Evolutionary conservation across 1,284 basidiomycete genomes (phyloP), one percentile per base, ranked within the genome.

Genomic region (Sutorius eximius): DNA sequence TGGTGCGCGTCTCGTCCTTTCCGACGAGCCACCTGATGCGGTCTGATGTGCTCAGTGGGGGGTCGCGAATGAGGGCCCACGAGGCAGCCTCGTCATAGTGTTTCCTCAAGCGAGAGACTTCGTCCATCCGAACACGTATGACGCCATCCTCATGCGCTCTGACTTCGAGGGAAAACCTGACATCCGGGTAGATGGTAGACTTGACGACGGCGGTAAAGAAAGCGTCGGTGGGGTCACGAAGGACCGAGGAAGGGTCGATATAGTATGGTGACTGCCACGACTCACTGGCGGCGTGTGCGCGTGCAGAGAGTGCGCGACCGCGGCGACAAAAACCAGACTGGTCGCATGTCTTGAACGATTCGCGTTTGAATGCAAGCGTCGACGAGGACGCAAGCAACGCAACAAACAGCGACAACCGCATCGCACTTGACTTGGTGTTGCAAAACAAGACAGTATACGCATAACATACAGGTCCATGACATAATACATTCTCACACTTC

Each of bases 301-400:
- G 82, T 11, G 80, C 75, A 52, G 91, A 83, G 48, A 97, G 82
- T 0, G 87, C 87, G 45, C 94, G 85, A 49, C 93, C 91, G 58
- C 94, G 81, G 45, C 91, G 84, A 76, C 95, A 97, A 76, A 98
- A 97, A 15, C 90, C 91, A 1, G 91, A 83, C 71, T 97, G 91
- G 18, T 82, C 80, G 69, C 95, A 97, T 58, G 85, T 92, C 74
- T 96, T 97, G 79, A 95, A 97, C 72, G 97, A 92, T 56, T 87
- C 81, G 38, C 79, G 72, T 71, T 89, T 91, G 69, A 91, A 82
- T 29, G 86, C 83, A 24, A 81, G 61, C 1, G 68, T 62, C 18
- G 68, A 58, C 65, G 60, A 42, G 34, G 71, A 61, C 47, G 64
- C 63, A 40, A 76, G 55, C 47, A 76, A 56, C 34, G 63, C 61